Base-by-base conservation (phyloP, 2,329 filamentous ascomycete genomes). In the Fusarium gaditjirri region DNA sequence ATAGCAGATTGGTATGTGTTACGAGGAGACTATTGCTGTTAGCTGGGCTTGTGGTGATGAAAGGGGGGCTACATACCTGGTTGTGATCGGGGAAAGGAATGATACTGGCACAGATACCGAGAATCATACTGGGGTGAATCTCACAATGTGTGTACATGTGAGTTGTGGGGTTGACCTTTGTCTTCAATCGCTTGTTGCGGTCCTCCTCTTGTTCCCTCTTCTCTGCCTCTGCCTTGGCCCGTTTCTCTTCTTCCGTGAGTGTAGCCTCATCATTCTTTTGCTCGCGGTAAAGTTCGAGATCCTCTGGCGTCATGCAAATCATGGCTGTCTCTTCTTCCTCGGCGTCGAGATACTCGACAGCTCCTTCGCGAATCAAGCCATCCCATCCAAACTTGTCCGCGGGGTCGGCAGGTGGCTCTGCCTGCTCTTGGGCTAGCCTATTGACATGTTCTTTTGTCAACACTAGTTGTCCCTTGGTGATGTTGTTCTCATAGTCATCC, bases 71-170 rank as follows among this genome's bases (percentile, higher is more conserved):
- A 78, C 86, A 77, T 86, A 91, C 90, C 85, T 94, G 94, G 81
- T 99, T 99, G 86, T 99, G 96, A 84, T 99, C 96, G 2, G 97
- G 96, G 90, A 99, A 99, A 1, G 96, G 96, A 86, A 99, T 99
- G 82, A 99, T 99, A 84, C 95, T 98, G 77, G 96, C 96, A 80
- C 97, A 99, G 72, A 99, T 97, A 80, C 96, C 96, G 61, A 99
- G 85, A 81, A 99, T 96, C 96, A 99, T 99, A 83, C 94, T 97
- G 25, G 96, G 97, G 78, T 99, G 97, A 81, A 99, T 98, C 84
- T 99, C 96, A 83, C 97, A 99, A 82, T 99, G 97, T 0, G 96
- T 99, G 87, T 95, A 98, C 78, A 92, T 94, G 82, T 97, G 93
- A 21, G 95, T 94, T 9, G 92, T 93, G 27, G 93, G 91, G 78